These are phyloP conservation scores for Digitaria exilis DNA, from an alignment of 202 grass and related monocot genomes.

Conservation along the genomic window DNA sequence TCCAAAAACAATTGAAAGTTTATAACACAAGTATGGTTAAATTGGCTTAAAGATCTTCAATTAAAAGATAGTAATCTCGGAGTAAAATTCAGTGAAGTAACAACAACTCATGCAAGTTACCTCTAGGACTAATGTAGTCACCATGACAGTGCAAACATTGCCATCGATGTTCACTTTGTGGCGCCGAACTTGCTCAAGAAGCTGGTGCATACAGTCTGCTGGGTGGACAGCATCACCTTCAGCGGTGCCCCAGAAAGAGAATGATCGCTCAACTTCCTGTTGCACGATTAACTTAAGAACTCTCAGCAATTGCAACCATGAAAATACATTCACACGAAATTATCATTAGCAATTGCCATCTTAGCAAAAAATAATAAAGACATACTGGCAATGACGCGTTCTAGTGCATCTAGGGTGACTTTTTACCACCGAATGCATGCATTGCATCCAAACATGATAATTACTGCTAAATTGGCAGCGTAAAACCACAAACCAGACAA, in stretches of 20 bases:
- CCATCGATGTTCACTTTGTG: conserved; percentile 98
- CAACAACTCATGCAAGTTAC: conserved; percentile 44
- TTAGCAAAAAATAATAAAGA: conserved; percentile 1
- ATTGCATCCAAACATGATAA: conserved; percentile 19
- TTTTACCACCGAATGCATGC: neutral
- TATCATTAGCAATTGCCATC: neutral
- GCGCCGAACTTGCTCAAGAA: conserved; percentile 88
- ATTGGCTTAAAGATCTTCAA: neutral
- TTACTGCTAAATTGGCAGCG: neutral
- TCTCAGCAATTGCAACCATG: conserved; percentile 6
- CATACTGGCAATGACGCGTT: neutral
- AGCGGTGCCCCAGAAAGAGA: conserved; percentile 79
- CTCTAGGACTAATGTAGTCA: conserved; percentile 98
- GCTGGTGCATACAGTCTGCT: conserved; percentile 96
- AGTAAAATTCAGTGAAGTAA: conserved; percentile 1
- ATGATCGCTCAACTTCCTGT: conserved; percentile 89
- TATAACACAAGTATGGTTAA: neutral
- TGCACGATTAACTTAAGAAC: conserved; percentile 19
- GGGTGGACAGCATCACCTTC: conserved; percentile 85
- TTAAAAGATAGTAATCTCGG: neutral
- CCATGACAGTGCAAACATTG: conserved; percentile 97
- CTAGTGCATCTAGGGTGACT: neutral
- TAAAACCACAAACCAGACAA: neutral
- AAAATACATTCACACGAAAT: neutral
- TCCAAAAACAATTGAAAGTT: neutral